These are phyloP conservation scores for Lathyrus sativus DNA, from an alignment of 306 rosid species.

Conservation along the genomic window DNA sequence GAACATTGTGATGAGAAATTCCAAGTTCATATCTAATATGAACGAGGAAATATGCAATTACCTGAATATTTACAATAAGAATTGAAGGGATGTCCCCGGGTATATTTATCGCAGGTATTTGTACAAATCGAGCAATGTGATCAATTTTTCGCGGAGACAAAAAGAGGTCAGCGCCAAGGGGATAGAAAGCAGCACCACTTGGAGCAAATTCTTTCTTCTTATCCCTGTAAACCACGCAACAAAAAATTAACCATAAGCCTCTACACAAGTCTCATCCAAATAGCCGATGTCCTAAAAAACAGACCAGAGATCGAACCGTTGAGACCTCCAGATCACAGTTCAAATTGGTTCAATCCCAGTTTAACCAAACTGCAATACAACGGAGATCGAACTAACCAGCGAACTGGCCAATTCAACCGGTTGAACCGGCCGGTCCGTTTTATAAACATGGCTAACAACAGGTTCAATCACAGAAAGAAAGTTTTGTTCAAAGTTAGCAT, in stretches of 20 bases:
- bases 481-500: not conserved
- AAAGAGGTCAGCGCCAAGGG: constrained; percentile 84
- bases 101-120: constrained; percentile 68
- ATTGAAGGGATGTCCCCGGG: constrained; percentile 76
- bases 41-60: constrained; percentile 29
- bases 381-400: not conserved
- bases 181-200: constrained; percentile 73
- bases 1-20: not conserved
- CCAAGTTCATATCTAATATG: constrained; percentile 18
- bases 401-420: not conserved
- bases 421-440: not conserved
- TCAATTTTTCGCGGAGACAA: constrained; percentile 75
- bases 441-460: not conserved
- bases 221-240: constrained; percentile 64
- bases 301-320: not conserved
- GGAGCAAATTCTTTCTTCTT: constrained; percentile 92
- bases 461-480: constrained; percentile 13
- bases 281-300: not conserved
- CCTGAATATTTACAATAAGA: constrained; percentile 92
- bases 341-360: not conserved
- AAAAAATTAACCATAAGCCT: constrained; percentile 22
- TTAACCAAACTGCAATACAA: not conserved
- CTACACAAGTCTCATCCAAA: constrained; percentile 27
- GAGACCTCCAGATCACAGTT: not conserved
- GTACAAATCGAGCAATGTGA: constrained; percentile 91